Evolutionary conservation across 805 yeast species (phyloP).

Genomic region (Candida koratica): DNA sequence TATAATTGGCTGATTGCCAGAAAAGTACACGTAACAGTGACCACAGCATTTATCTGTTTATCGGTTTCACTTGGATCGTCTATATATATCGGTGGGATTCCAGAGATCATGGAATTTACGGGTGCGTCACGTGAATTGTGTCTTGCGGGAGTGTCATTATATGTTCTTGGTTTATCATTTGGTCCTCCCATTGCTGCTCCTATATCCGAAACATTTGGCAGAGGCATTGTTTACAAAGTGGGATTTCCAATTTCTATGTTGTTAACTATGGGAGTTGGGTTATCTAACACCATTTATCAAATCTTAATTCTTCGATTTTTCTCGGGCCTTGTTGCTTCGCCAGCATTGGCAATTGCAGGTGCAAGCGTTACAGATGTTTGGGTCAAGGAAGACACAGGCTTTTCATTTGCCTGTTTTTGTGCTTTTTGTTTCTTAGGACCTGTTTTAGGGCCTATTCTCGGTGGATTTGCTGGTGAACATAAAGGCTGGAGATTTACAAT

Average conservation of each 20-base stretch:
- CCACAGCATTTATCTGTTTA: conserved; percentile 60
- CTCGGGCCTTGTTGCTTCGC: conserved; percentile 73
- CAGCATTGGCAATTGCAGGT: conserved; percentile 79
- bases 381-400: conserved; percentile 50
- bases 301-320: conserved; percentile 69
- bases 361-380: conserved; percentile 81
- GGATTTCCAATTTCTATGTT: conserved; percentile 66
- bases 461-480: conserved; percentile 62
- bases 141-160: conserved; percentile 65
- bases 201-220: conserved; percentile 63
- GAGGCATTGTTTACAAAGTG: conserved; percentile 55
- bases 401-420: conserved; percentile 77
- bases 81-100: conserved; percentile 61
- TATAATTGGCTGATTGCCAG: conserved; percentile 62
- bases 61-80: conserved; percentile 76
- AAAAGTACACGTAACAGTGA: conserved; percentile 64
- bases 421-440: conserved; percentile 81
- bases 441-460: conserved; percentile 69
- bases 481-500: conserved; percentile 64
- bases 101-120: conserved; percentile 47
- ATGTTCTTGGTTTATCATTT: conserved; percentile 64
- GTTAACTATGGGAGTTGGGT: conserved; percentile 70
- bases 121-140: conserved; percentile 58
- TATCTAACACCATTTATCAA: conserved; percentile 55
- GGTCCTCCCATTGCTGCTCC: conserved; percentile 75